Conservation (phyloP, 2,329 filamentous ascomycete genomes). For the Trichoderma hamatum region DNA sequence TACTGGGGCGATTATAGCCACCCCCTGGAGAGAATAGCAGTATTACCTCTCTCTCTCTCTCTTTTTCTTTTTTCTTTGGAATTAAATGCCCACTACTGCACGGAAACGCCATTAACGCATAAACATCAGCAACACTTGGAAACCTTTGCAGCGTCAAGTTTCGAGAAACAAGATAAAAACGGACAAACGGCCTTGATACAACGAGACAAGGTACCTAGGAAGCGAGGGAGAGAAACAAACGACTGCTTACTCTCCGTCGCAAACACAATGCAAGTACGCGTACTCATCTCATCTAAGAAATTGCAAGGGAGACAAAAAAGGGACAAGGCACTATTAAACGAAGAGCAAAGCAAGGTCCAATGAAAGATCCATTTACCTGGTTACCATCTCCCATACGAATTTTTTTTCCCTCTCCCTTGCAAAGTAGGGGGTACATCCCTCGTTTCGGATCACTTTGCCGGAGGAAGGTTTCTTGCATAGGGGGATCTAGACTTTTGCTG, state of each 20-base stretch:
- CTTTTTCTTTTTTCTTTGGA: no score
- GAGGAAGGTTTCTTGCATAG: slow-evolving; percentile 17
- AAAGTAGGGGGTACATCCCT: neutral
- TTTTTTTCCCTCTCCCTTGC: neutral
- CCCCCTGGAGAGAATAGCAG: neutral
- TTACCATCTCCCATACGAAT: neutral
- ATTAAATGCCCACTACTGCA: neutral
- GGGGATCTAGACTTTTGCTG: slow-evolving; percentile 15
- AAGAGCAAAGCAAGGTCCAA: neutral
- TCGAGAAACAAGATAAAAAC: neutral
- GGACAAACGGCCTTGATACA: neutral
- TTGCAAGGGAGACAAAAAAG: neutral
- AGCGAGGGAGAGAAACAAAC: neutral
- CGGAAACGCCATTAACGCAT: neutral
- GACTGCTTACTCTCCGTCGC: neutral
- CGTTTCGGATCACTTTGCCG: slow-evolving; percentile 16
- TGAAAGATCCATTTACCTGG: neutral
- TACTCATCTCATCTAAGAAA: neutral
- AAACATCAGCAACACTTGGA: neutral
- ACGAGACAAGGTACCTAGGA: neutral
- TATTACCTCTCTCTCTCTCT: no score
- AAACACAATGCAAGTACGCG: neutral
- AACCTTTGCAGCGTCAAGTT: neutral
- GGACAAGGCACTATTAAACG: neutral
- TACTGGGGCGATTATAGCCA: neutral